phyloP scores from a whole-genome alignment of 2,329 filamentous ascomycete genomes.

The Ophiostoma australiae region DNA sequence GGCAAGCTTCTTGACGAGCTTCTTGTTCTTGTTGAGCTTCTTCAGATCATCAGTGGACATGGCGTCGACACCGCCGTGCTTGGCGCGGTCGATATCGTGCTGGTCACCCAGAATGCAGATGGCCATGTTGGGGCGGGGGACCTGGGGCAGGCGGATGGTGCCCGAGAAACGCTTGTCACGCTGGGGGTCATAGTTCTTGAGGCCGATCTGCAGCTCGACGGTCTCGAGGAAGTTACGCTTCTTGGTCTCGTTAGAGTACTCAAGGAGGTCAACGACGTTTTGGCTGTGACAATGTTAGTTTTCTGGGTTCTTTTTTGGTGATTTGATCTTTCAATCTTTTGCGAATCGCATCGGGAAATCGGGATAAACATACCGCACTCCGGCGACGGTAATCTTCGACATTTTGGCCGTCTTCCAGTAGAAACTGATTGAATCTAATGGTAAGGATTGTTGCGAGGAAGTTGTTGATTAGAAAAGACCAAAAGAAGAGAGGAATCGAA shows the following conservation, averaged over 20 bases:
- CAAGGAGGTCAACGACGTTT: slow-evolving; percentile 88
- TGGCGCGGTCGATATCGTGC: slow-evolving; percentile 99
- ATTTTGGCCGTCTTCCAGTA: slow-evolving; percentile 70
- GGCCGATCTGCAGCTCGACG: slow-evolving; percentile 57
- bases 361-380: slow-evolving; percentile 34
- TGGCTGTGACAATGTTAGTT: slow-evolving; percentile 43
- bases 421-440: slow-evolving; percentile 30
- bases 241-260: slow-evolving; percentile 89
- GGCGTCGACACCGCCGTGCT: slow-evolving; percentile 97
- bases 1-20: slow-evolving; percentile 99
- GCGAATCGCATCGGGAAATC: background rate
- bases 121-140: slow-evolving; percentile 65
- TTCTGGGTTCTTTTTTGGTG: slow-evolving; percentile 15
- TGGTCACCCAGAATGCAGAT: slow-evolving; percentile 59
- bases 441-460: slow-evolving; percentile 31
- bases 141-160: slow-evolving; percentile 88
- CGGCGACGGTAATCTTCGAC: slow-evolving; percentile 55
- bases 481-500: background rate
- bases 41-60: slow-evolving; percentile 99
- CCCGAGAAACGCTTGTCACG: slow-evolving; percentile 99
- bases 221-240: slow-evolving; percentile 87
- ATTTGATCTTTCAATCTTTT: background rate
- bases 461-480: background rate
- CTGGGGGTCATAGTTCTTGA: slow-evolving; percentile 99
- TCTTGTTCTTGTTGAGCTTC: slow-evolving; percentile 99